Conservation (phyloP, 2,329 filamentous ascomycete species). For the Botrytis byssoidea region DNA sequence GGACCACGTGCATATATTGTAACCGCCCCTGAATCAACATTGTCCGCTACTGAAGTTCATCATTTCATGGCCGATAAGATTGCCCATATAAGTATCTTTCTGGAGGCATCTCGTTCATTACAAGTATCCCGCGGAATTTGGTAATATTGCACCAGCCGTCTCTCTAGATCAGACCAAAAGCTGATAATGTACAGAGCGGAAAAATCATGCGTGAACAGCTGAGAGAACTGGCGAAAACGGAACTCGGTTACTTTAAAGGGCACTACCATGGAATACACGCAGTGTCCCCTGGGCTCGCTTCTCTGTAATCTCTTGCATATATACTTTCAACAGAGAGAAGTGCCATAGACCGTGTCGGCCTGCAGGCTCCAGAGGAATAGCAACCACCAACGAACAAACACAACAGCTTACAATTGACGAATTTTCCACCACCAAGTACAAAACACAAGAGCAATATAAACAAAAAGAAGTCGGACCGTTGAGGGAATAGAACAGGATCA, state of each 20-base stretch:
- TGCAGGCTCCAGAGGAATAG: not conserved
- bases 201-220: not conserved
- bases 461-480: too few species aligned
- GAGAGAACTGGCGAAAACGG: not conserved
- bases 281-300: not conserved
- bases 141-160: not conserved
- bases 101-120: not conserved
- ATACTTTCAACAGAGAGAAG: not conserved
- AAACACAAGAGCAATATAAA: too few species aligned
- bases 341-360: not conserved
- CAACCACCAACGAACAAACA: too few species aligned
- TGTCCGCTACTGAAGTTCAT: not conserved
- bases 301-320: not conserved
- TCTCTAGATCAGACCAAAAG: too few species aligned
- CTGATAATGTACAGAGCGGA: not conserved
- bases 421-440: too few species aligned
- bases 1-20: not conserved
- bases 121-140: not conserved
- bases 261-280: not conserved
- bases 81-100: not conserved
- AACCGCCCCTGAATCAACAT: not conserved
- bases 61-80: not conserved
- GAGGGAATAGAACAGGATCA: too few species aligned
- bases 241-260: not conserved
- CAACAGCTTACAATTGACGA: too few species aligned